A percentile compares a stretch with the other conserved stretches of the same genome.
Conservation (phyloP, 768 basidiomycete species). For the Suillus decipiens region DNA sequence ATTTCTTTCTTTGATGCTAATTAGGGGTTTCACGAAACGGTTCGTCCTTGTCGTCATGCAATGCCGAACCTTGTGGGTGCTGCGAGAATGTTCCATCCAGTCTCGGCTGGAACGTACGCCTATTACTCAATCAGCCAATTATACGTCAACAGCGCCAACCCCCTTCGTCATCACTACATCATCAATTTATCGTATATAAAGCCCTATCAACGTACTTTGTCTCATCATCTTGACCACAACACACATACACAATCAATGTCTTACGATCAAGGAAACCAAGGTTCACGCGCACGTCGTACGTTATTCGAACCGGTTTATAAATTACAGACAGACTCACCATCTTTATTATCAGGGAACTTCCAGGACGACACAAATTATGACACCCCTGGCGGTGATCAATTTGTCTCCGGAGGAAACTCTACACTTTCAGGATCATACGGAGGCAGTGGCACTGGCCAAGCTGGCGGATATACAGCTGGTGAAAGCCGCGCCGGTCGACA, state of each 20-base stretch:
- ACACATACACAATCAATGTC: conserved; percentile 6
- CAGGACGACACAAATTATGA: conserved; percentile 10
- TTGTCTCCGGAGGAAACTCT: not conserved
- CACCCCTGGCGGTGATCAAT: not conserved
- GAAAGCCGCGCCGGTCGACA: not conserved
- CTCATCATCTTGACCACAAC: not conserved
- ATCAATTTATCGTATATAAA: conserved; percentile 11
- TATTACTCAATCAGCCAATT: not conserved
- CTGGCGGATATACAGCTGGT: conserved; percentile 11
- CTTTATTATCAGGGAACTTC: conserved; percentile 7
- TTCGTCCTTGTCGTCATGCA: not conserved
- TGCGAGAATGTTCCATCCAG: not conserved
- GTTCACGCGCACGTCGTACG: not conserved
- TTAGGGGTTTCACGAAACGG: not conserved
- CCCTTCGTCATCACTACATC: conserved; percentile 11
- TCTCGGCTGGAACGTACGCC: not conserved
- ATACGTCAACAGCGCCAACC: not conserved
- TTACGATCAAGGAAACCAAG: conserved; percentile 11
- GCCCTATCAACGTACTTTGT: not conserved
- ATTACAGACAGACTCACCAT: not conserved
- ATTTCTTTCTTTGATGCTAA: not conserved
- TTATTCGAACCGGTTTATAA: not conserved
- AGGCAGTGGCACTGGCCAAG: conserved; percentile 14
- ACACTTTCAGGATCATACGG: conserved; percentile 8
- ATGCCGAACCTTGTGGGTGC: not conserved